Percentiles rank a stretch among this genome's conserved stretches.
These are phyloP conservation scores for Arctium minus DNA, from an alignment of 129 eudicot species.

Conservation along the genomic window DNA sequence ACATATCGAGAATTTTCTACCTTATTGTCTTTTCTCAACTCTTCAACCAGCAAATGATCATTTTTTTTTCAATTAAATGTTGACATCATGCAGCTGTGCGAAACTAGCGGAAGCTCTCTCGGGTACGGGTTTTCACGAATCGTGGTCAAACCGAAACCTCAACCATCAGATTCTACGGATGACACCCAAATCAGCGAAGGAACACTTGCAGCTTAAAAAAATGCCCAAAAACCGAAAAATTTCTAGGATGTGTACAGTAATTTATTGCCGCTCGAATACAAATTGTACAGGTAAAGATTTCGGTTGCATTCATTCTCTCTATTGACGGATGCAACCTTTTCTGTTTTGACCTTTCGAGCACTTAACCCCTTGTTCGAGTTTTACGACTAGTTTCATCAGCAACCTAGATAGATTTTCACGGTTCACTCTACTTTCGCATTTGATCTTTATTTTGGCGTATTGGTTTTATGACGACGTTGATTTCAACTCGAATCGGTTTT, in stretches of 20 bases:
- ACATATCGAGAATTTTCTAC: not conserved
- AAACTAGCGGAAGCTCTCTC: conserved; percentile 88
- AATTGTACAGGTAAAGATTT: conserved; percentile 28
- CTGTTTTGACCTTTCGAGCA: conserved; percentile 17
- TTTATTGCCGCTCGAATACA: conserved; percentile 10
- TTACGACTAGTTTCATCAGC: not conserved
- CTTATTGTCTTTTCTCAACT: not conserved
- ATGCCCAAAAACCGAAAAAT: not conserved
- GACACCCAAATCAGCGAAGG: conserved; percentile 74
- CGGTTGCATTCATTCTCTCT: conserved; percentile 4
- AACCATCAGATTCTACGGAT: conserved; percentile 53
- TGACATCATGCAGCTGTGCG: conserved; percentile 61
- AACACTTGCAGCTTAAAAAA: conserved; percentile 52
- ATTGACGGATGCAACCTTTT: not conserved
- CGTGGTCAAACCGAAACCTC: conserved; percentile 57
- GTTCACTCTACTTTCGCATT: conserved; percentile 9
- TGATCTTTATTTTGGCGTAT: not conserved
- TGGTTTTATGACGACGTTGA: not conserved
- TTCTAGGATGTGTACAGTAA: conserved; percentile 12
- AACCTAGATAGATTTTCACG: conserved; percentile 21
- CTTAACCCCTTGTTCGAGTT: not conserved
- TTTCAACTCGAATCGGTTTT: conserved; percentile 1
- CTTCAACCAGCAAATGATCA: not conserved
- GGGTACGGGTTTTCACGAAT: conserved; percentile 80
- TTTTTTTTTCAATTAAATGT: not conserved